Evolutionary conservation across 805 yeast genomes (phyloP).

Genomic region (Barnettozyma wickerhamii): DNA sequence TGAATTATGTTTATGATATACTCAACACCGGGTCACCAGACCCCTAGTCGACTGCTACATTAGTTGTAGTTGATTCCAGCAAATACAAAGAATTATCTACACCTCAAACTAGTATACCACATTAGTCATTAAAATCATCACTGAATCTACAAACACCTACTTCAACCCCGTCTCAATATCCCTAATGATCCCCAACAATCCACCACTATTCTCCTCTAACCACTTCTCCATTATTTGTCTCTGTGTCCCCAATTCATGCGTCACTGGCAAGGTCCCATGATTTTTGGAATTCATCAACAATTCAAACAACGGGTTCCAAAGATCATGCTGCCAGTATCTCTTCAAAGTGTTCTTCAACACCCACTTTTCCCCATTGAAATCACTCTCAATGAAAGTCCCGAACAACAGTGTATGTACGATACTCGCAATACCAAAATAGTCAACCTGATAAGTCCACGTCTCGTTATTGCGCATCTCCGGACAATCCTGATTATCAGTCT

Average conservation of each 20-base stretch:
- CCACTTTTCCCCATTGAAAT: slow-evolving; percentile 27
- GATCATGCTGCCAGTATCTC: slow-evolving; percentile 68
- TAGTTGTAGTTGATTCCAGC: too few relatives aligned
- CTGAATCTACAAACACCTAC: too few relatives aligned
- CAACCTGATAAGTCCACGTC: slow-evolving; percentile 78
- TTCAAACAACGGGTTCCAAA: slow-evolving; percentile 69
- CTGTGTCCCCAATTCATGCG: slow-evolving; percentile 30
- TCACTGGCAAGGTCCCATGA: slow-evolving; percentile 37
- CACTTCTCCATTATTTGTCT: slow-evolving; percentile 39
- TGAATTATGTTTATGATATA: too few relatives aligned
- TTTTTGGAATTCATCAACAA: slow-evolving; percentile 55
- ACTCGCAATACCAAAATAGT: slow-evolving; percentile 78
- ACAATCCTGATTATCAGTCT: slow-evolving; percentile 65
- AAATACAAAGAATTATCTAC: too few relatives aligned
- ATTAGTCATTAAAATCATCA: too few relatives aligned
- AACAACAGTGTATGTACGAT: slow-evolving; percentile 69
- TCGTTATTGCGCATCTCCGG: slow-evolving; percentile 55
- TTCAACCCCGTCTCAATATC: slow-evolving; percentile 33
- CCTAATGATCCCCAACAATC: slow-evolving; percentile 30
- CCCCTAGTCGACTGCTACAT: too few relatives aligned
- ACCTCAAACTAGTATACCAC: too few relatives aligned
- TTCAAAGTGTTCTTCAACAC: slow-evolving; percentile 47
- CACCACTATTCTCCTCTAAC: slow-evolving; percentile 25
- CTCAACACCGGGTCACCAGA: too few relatives aligned
- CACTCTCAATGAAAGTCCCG: slow-evolving; percentile 56